Base-by-base conservation (phyloP, 2,329 filamentous ascomycete genomes). In the Diaporthe australafricana region DNA sequence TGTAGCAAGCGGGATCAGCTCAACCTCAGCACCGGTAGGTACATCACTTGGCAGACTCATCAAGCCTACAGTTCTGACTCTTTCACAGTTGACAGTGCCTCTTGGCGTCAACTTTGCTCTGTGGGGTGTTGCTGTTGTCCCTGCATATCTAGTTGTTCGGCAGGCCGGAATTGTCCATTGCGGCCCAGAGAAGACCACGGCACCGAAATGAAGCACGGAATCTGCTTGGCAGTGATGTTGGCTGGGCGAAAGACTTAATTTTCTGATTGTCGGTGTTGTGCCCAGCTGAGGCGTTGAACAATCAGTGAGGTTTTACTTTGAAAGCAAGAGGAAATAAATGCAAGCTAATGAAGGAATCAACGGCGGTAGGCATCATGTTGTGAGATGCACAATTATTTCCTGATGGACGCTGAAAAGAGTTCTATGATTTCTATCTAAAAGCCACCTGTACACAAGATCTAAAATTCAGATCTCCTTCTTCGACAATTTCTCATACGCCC, bases 1-100 rank as follows among this genome's bases (percentile, higher is more conserved):
- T 42, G 71, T 79, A 5, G 74, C 76, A 20, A 77, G 78, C 17
- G 80, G 79, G 0, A 80, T 80, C 38, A 81, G 78, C 71, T 80
- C 79, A 0, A 78, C 78, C 5, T 72, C 72, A 16, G 68, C 76
- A n/a, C 76, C 75, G 22, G 68, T 66, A 53, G 8, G 68, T 25
- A 0, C 11, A 9, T 47, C 32, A 22, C 68, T 71, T 25, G 45
- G 67, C 35, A 12, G 20, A 20, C n/a, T n/a, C 20, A 42, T 4
- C n/a, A 42, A 17, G 20, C 2, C 16, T 5, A 20, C 8, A 14
- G 40, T 6, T 1, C 40, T 57, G 38, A 60, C 40, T 11, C 22
- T 14, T 9, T 9, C 12, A 8, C 9, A 75, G 73, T 45, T 76
- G 3, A 66, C 72, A 14, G 68, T 68, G 22, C 70, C 74, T 17